A percentile compares a stretch with the other conserved stretches of the same genome.
Conservation (phyloP, 768 basidiomycete genomes). For the Leccinum broughii region DNA sequence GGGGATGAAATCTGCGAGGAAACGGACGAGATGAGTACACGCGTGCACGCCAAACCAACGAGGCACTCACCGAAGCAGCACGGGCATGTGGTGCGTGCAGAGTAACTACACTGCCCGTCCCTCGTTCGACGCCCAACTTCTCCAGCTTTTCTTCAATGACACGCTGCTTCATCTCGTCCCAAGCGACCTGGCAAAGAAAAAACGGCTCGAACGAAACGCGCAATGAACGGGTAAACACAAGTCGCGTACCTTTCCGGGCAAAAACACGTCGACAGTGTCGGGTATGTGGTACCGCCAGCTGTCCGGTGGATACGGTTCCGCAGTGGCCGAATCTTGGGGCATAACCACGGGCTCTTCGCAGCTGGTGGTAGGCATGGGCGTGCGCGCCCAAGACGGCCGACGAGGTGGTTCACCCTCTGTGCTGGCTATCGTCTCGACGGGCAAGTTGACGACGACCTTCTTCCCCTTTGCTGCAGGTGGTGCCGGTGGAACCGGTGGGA, state of each 20-base stretch:
- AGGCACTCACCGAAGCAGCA: conserved; percentile 72
- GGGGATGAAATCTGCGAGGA: conserved; percentile 78
- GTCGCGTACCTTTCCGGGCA: conserved; percentile 70
- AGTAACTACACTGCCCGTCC: conserved; percentile 49
- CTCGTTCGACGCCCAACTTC: conserved; percentile 75
- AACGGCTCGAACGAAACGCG: conserved; percentile 7
- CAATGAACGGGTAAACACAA: conserved; percentile 4
- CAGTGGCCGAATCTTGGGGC: conserved; percentile 42
- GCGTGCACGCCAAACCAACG: conserved; percentile 22
- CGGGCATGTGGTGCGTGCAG: conserved; percentile 77
- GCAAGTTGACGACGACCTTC: conserved; percentile 70
- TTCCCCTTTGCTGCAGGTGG: conserved; percentile 52
- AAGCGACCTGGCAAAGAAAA: conserved; percentile 51
- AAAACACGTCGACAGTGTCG: conserved; percentile 71
- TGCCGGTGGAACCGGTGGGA: conserved; percentile 39
- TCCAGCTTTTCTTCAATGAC: conserved; percentile 82
- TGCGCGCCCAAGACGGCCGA: conserved; percentile 61
- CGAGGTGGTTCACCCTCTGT: conserved; percentile 40
- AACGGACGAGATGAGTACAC: conserved; percentile 1
- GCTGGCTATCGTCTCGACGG: conserved; percentile 56
- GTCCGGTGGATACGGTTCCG: conserved; percentile 66
- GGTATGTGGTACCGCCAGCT: conserved; percentile 58
- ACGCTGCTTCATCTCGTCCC: conserved; percentile 70
- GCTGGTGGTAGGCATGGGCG: conserved; percentile 45
- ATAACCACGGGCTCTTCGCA: conserved; percentile 28